Evolutionary conservation across 2,329 filamentous ascomycete genomes (phyloP).

Genomic region (Aspergillus puulaauensis): DNA sequence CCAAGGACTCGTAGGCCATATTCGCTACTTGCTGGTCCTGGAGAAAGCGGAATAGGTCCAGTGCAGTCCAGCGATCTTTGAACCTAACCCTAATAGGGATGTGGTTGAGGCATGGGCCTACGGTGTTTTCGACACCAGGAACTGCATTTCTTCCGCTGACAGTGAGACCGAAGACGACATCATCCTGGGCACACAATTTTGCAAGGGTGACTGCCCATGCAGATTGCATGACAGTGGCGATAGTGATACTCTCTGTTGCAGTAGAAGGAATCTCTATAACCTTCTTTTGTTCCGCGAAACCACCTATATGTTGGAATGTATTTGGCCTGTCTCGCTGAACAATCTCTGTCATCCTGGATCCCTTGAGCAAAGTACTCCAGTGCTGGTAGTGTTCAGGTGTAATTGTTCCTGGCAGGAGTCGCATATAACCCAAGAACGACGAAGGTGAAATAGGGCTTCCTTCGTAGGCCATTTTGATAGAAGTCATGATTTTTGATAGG

Average conservation of each 20-base stretch:
- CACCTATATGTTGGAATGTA: slow-evolving; percentile 36
- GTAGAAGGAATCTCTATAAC: slow-evolving; percentile 41
- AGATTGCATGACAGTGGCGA: slow-evolving; percentile 65
- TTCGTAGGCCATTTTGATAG: slow-evolving; percentile 58
- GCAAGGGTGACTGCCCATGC: slow-evolving; percentile 66
- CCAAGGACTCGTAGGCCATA: slow-evolving; percentile 56
- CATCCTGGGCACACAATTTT: slow-evolving; percentile 50
- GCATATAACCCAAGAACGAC: slow-evolving; percentile 50
- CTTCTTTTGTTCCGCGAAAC: slow-evolving; percentile 36
- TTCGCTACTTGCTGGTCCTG: slow-evolving; percentile 60
- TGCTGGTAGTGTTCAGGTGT: slow-evolving; percentile 55
- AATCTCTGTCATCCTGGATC: slow-evolving; percentile 52
- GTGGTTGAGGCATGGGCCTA: slow-evolving; percentile 68
- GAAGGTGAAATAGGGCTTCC: slow-evolving; percentile 39
- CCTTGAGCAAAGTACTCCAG: slow-evolving; percentile 60
- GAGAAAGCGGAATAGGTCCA: slow-evolving; percentile 54
- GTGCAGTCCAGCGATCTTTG: slow-evolving; percentile 49
- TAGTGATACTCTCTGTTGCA: slow-evolving; percentile 58
- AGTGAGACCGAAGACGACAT: slow-evolving; percentile 67
- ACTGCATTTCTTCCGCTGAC: slow-evolving; percentile 64
- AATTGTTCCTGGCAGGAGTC: slow-evolving; percentile 37
- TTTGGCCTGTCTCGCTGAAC: slow-evolving; percentile 33
- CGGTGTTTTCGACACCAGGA: slow-evolving; percentile 55
- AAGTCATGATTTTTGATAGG: slow-evolving; percentile 60
- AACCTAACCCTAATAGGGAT: slow-evolving; percentile 63